Conservation (phyloP, 345 rosid species). For the Excoecaria agallocha region DNA sequence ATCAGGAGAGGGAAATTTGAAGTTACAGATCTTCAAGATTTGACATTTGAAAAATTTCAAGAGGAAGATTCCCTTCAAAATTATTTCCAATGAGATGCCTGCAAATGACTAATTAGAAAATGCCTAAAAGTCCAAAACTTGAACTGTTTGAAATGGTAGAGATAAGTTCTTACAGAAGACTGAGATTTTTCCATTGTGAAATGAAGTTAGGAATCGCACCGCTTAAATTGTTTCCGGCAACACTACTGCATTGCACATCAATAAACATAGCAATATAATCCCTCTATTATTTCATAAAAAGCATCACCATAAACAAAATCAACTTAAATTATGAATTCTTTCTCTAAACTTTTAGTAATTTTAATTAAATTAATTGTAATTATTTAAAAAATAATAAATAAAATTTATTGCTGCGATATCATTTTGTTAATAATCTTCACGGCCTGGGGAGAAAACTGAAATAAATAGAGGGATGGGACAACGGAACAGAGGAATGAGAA, state of each 20-base stretch:
- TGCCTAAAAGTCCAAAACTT: not conserved
- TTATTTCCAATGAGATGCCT: constrained; percentile 22
- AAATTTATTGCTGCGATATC: no score
- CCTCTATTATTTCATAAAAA: no score
- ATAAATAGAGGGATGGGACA: no score
- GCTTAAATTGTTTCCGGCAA: constrained; percentile 12
- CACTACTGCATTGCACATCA: not conserved
- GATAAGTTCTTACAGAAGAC: not conserved
- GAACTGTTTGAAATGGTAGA: not conserved
- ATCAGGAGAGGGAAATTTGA: not conserved
- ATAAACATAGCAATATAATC: no score
- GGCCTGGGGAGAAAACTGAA: no score
- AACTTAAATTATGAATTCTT: no score
- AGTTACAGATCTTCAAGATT: constrained; percentile 2
- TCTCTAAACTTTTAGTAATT: no score
- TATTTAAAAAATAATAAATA: no score
- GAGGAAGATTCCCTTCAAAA: constrained; percentile 13
- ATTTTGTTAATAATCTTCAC: no score
- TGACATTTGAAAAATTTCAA: constrained; percentile 4
- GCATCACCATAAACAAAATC: no score
- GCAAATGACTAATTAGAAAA: not conserved
- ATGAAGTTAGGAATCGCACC: constrained; percentile 11
- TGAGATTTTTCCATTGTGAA: constrained; percentile 11
- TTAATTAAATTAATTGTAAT: no score
- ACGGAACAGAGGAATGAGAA: no score